These are phyloP conservation scores for Fusarium verrucosum DNA, from an alignment of 2,329 filamentous ascomycete species.

Conservation along the genomic window DNA sequence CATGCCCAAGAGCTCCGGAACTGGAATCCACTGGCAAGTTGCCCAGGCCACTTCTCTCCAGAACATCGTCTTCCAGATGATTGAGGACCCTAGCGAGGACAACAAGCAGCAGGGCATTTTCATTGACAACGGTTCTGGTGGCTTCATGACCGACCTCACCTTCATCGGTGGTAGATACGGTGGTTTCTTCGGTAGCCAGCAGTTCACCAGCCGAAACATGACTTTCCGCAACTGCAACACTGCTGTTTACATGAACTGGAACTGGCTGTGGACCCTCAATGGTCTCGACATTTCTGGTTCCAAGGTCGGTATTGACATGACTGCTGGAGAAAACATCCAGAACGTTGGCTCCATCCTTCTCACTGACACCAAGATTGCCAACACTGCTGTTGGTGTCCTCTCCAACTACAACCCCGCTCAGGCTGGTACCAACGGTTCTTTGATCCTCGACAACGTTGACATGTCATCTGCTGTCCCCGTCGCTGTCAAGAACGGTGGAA, in stretches of 20 bases:
- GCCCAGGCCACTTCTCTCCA: slow-evolving; percentile 84
- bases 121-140: slow-evolving; percentile 86
- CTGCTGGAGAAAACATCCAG: slow-evolving; percentile 69
- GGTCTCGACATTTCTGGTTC: slow-evolving; percentile 78
- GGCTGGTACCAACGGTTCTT: slow-evolving; percentile 76
- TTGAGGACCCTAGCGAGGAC: slow-evolving; percentile 67
- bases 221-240: slow-evolving; percentile 85
- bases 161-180: slow-evolving; percentile 86
- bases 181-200: slow-evolving; percentile 84
- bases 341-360: slow-evolving; percentile 82
- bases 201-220: slow-evolving; percentile 86
- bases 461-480: slow-evolving; percentile 72
- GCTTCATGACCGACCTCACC: slow-evolving; percentile 82
- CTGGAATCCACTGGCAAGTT: slow-evolving; percentile 86
- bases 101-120: slow-evolving; percentile 82
- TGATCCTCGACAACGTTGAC: slow-evolving; percentile 91
- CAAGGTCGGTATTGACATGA: slow-evolving; percentile 81
- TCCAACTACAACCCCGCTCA: slow-evolving; percentile 74
- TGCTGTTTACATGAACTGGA: slow-evolving; percentile 90
- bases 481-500: slow-evolving; percentile 70
- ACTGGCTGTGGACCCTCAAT: slow-evolving; percentile 88
- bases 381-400: slow-evolving; percentile 78
- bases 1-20: slow-evolving; percentile 67
- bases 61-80: slow-evolving; percentile 85
- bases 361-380: slow-evolving; percentile 80